These are phyloP conservation scores for Boletus subluridellus DNA, from an alignment of 1,284 basidiomycete genomes.

Conservation along the genomic window DNA sequence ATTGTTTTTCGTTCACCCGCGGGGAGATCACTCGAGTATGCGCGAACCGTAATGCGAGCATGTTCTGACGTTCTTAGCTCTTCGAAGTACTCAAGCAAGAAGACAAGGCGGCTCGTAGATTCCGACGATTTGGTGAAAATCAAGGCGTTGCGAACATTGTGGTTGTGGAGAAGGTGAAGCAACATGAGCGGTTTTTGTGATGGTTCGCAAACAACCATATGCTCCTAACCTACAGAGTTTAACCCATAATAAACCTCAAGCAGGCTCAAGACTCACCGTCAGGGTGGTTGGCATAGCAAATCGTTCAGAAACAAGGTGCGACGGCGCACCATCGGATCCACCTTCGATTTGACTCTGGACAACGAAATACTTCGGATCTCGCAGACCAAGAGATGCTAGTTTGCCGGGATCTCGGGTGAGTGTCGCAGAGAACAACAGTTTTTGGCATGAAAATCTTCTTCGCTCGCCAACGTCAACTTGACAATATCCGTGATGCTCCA, in stretches of 20 bases:
- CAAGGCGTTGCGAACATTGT: slow-evolving; percentile 65
- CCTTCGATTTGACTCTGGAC: slow-evolving; percentile 55
- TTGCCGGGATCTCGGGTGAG: slow-evolving; percentile 92
- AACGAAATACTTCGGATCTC: slow-evolving; percentile 85
- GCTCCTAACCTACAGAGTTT: slow-evolving; percentile 55
- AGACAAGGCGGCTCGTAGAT: slow-evolving; percentile 79
- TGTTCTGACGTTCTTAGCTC: slow-evolving; percentile 35
- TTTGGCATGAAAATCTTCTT: slow-evolving; percentile 76
- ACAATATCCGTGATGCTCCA: slow-evolving; percentile 39
- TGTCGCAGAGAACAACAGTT: slow-evolving; percentile 95
- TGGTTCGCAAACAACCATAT: slow-evolving; percentile 80
- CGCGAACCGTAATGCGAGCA: slow-evolving; percentile 48
- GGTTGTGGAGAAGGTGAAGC: slow-evolving; percentile 76
- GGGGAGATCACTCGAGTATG: slow-evolving; percentile 87
- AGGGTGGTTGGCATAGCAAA: slow-evolving; percentile 82
- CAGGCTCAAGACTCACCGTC: slow-evolving; percentile 43
- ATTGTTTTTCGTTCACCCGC: slow-evolving; percentile 72
- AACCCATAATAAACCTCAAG: background rate
- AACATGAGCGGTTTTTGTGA: slow-evolving; percentile 87
- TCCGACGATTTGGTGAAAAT: slow-evolving; percentile 97
- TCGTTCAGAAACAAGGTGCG: slow-evolving; percentile 64
- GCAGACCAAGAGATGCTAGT: slow-evolving; percentile 77
- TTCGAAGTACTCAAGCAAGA: slow-evolving; percentile 82
- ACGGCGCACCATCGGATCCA: slow-evolving; percentile 36
- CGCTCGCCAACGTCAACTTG: slow-evolving; percentile 54